Percentiles rank a stretch among this genome's conserved stretches.
phyloP scores from a whole-genome alignment of 768 basidiomycete genomes.

The Tubosaeta sp. region DNA sequence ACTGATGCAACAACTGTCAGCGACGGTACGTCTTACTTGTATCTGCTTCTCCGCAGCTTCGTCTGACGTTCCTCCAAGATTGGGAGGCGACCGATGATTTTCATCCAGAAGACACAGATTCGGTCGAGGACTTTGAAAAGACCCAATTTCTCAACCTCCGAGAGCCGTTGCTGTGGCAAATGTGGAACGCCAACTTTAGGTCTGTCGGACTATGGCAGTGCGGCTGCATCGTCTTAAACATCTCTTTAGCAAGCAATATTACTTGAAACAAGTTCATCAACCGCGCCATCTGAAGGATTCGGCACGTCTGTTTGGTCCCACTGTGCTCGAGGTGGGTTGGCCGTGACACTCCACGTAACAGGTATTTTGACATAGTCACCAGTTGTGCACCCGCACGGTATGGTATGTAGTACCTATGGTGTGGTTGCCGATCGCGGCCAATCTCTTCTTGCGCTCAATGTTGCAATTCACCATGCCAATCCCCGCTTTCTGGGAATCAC shows the following conservation, averaged over 20 bases:
- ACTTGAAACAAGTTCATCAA: slow-evolving; percentile 95
- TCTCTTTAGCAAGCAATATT: slow-evolving; percentile 78
- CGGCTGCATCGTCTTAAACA: not conserved
- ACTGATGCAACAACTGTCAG: slow-evolving; percentile 67
- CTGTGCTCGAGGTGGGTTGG: slow-evolving; percentile 66
- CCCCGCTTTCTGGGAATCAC: slow-evolving; percentile 57
- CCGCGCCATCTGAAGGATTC: slow-evolving; percentile 82
- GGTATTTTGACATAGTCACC: slow-evolving; percentile 1
- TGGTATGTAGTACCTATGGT: slow-evolving; percentile 94
- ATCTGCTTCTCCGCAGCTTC: not conserved
- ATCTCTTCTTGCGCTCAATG: slow-evolving; percentile 78
- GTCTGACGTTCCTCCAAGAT: slow-evolving; percentile 41
- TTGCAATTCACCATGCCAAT: slow-evolving; percentile 74
- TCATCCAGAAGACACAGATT: slow-evolving; percentile 85
- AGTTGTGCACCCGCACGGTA: slow-evolving; percentile 79
- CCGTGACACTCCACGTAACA: not conserved
- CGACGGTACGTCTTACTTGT: slow-evolving; percentile 57
- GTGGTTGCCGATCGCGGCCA: slow-evolving; percentile 84
- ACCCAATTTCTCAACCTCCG: slow-evolving; percentile 90
- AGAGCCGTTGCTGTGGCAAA: slow-evolving; percentile 78
- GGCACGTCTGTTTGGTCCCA: slow-evolving; percentile 82
- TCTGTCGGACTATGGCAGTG: slow-evolving; percentile 25
- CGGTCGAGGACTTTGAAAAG: slow-evolving; percentile 75
- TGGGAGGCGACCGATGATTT: slow-evolving; percentile 92
- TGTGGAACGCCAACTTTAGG: slow-evolving; percentile 87